These are phyloP conservation scores for Phytopythium cucurbitacearum DNA, from an alignment of 352 stramenopile species.

Conservation along the genomic window DNA sequence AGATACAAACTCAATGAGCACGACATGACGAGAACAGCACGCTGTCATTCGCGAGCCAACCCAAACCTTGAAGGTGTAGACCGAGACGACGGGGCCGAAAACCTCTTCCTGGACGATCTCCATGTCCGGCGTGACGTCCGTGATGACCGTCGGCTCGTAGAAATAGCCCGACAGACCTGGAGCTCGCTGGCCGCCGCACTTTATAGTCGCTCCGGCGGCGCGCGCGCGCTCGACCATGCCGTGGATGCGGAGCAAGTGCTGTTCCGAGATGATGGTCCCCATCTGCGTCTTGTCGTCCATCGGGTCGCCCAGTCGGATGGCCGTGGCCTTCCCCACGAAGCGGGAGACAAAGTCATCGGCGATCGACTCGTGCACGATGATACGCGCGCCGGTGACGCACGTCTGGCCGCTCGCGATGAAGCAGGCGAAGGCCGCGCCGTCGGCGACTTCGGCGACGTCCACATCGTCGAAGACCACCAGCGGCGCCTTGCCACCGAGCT, in stretches of 20 bases:
- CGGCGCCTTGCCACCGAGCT: constrained; percentile 69
- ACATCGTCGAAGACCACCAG: constrained; percentile 64
- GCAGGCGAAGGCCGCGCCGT: constrained; percentile 58
- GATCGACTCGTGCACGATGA: constrained; percentile 83
- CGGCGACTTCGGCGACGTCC: constrained; percentile 54
- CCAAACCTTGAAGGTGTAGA: constrained; percentile 32
- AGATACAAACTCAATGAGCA: constrained; percentile 25
- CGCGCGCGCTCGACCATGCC: constrained; percentile 76
- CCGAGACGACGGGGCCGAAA: constrained; percentile 79
- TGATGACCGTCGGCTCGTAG: constrained; percentile 92
- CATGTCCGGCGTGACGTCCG: constrained; percentile 50
- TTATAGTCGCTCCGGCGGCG: constrained; percentile 68
- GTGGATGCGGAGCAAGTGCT: constrained; percentile 55
- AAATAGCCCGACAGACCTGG: constrained; percentile 76
- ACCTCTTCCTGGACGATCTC: constrained; percentile 86
- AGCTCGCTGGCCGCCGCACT: constrained; percentile 62
- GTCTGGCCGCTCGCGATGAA: constrained; percentile 79
- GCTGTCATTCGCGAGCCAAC: background rate
- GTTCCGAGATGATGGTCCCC: constrained; percentile 62
- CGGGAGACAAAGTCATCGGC: constrained; percentile 70
- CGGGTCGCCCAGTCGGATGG: constrained; percentile 50
- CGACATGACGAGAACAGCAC: background rate
- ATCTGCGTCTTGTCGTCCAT: constrained; percentile 50
- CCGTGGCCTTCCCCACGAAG: constrained; percentile 43
- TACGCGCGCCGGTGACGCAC: constrained; percentile 71